Percentiles rank a stretch among this genome's conserved stretches.
These are phyloP conservation scores for Penicillium cosmopolitanum DNA, from an alignment of 495 filamentous ascomycete species.

Conservation along the genomic window DNA sequence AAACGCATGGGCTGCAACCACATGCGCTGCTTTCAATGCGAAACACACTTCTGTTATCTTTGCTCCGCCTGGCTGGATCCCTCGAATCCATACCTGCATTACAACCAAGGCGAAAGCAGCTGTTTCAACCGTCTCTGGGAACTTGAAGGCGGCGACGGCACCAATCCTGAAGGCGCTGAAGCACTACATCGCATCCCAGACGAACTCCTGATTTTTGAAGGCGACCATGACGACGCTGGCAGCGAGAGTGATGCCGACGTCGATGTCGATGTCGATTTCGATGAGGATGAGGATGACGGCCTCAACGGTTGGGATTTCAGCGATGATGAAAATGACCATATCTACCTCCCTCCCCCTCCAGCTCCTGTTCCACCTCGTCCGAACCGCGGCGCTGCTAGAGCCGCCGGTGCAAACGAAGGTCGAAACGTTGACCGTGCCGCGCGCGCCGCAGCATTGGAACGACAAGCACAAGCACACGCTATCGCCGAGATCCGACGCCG, in stretches of 20 bases:
- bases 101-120: conserved; percentile 65
- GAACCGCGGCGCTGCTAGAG: conserved; percentile 23
- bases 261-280: conserved; percentile 28
- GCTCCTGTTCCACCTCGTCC: conserved; percentile 45
- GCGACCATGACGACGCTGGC: conserved; percentile 32
- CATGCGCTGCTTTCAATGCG: conserved; percentile 91
- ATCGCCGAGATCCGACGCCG: conserved; percentile 48
- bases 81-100: conserved; percentile 84
- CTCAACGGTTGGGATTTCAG: conserved; percentile 34
- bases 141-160: conserved; percentile 78
- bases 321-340: conserved; percentile 35
- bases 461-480: conserved; percentile 48
- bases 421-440: conserved; percentile 41
- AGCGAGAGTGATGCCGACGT: conserved; percentile 25
- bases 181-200: conserved; percentile 46
- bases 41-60: conserved; percentile 94
- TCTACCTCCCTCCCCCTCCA: conserved; percentile 44
- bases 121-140: conserved; percentile 93
- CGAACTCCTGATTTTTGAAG: conserved; percentile 41
- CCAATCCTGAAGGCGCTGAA: conserved; percentile 48
- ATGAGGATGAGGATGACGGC: conserved; percentile 35
- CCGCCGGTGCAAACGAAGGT: conserved; percentile 28
- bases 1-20: conserved; percentile 97
- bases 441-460: conserved; percentile 46
- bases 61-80: conserved; percentile 84